Evolutionary conservation across 1,284 basidiomycete genomes (phyloP).

Genomic region (Ceratobasidium sp.): DNA sequence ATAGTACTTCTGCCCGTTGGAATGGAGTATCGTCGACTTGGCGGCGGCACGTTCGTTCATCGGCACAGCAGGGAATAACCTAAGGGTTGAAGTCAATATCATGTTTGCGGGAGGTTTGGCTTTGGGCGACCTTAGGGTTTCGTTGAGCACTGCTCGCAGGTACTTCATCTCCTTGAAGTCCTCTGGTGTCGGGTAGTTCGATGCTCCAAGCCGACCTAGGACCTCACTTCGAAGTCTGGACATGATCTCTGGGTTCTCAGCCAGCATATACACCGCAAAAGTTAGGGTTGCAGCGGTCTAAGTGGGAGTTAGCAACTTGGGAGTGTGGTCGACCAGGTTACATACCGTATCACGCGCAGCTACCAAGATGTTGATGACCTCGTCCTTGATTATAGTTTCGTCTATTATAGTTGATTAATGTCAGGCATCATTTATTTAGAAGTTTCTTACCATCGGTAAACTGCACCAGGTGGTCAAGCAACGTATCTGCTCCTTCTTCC

Average conservation of each 20-base stretch:
- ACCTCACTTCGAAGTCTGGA: conserved; percentile 61
- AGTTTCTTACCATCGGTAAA: conserved; percentile 40
- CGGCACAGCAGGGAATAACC: conserved; percentile 64
- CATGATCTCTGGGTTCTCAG: conserved; percentile 55
- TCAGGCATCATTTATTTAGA: too few relatives aligned
- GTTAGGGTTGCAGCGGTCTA: conserved; percentile 62
- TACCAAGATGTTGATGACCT: conserved; percentile 42
- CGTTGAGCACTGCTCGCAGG: conserved; percentile 64
- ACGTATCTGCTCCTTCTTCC: conserved; percentile 32
- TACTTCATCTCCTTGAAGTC: conserved; percentile 64
- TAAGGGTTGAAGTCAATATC: not conserved
- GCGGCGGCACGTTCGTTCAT: conserved; percentile 18
- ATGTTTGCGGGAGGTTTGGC: not conserved
- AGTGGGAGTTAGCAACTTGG: not conserved
- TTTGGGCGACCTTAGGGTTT: conserved; percentile 39
- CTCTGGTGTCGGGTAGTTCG: conserved; percentile 58
- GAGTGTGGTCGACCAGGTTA: not conserved
- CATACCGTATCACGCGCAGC: conserved; percentile 42
- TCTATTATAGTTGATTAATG: conserved; percentile 23
- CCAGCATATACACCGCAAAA: conserved; percentile 61
- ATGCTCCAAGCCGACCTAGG: conserved; percentile 55
- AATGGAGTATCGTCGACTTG: conserved; percentile 36
- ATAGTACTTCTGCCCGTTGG: conserved; percentile 48
- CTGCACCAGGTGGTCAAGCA: conserved; percentile 41
- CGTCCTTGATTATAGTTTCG: conserved; percentile 39